Evolutionary conservation across 2,329 filamentous ascomycete genomes (phyloP).

Genomic region (Penicillium concentricum): DNA sequence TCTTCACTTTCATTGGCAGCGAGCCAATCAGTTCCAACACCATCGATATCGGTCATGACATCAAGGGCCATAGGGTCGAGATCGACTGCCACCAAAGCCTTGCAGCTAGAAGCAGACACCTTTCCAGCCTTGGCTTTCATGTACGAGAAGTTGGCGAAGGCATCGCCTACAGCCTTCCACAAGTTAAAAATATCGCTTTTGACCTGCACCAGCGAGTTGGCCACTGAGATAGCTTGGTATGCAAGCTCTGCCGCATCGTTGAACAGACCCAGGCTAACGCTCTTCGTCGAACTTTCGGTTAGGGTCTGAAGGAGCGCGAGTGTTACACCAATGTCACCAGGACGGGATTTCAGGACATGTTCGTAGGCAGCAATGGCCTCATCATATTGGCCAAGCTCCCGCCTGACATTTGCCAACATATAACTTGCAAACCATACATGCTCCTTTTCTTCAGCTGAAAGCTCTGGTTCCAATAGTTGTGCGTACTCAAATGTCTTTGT

Average conservation of each 20-base stretch:
- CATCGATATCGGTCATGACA: constrained; percentile 68
- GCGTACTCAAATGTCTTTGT: constrained; percentile 87
- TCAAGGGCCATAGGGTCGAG: constrained; percentile 56
- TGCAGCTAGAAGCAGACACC: constrained; percentile 60
- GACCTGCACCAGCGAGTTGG: constrained; percentile 59
- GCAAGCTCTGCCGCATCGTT: constrained; percentile 76
- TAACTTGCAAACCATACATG: constrained; percentile 95
- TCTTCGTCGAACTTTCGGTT: constrained; percentile 75
- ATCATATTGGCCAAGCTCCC: constrained; percentile 87
- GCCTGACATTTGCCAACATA: constrained; percentile 92
- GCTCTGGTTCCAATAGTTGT: constrained; percentile 66
- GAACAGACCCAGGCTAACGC: constrained; percentile 79
- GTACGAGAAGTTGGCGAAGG: constrained; percentile 78
- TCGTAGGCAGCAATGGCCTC: constrained; percentile 76
- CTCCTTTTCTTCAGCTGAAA: constrained; percentile 55
- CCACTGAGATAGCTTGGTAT: constrained; percentile 66
- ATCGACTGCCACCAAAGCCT: constrained; percentile 57
- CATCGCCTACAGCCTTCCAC: constrained; percentile 90
- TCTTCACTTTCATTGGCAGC: constrained; percentile 34
- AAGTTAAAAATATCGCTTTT: constrained; percentile 80
- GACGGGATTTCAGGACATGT: constrained; percentile 65
- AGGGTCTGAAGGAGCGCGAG: constrained; percentile 86
- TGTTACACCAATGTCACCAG: constrained; percentile 78
- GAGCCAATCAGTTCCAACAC: constrained; percentile 49
- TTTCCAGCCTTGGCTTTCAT: constrained; percentile 66